Base-by-base conservation (phyloP, 1,284 basidiomycete species). In the Trametes pubescens region DNA sequence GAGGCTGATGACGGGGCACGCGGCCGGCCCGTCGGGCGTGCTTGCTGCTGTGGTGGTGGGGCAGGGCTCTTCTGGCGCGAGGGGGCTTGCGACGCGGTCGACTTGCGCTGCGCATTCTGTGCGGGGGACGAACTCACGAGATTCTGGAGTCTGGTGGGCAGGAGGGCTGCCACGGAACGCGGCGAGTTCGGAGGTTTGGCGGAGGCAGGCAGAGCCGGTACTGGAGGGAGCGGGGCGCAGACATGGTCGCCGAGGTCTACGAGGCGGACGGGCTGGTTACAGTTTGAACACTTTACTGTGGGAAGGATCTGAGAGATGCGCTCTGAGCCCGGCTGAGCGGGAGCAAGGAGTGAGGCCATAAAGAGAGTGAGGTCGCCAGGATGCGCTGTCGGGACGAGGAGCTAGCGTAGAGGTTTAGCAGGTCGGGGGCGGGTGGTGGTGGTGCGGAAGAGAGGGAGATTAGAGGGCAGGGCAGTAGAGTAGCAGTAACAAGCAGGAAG, bases 211-310 rank as follows among this genome's bases (percentile, higher is more conserved):
- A 70, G 40, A 44, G 78, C 71, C 51, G 84, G 84, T 13, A 80
- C 70, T 11, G 85, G 80, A 11, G 83, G 82, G 18, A 80, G 70
- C 24, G 81, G 74, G 13, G 79, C 62, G 74, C 93, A 95, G 71
- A 88, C 80, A 75, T 95, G 93, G 65, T 92, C 90, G 51, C 87
- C 86, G 44, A 95, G 86, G 37, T 87, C 82, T 56, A 82, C 79
- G 55, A 95, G 82, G 37, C 89, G 85, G 43, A 95, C 91, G 2
- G 85, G 86, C 34, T 80, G 78, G 69, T 81, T 78, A 75, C 94
- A 96, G 44, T 80, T 89, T 3, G 92, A 93, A 76, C 94, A 96
- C 74, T 91, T 95, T 65, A 95, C 90, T 1, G 87, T 84, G 4
- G 94, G 92, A 18, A 96, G 81, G 56, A 90, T 75, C 76, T 93